phyloP scores from a whole-genome alignment of 768 basidiomycete genomes.

The Scleroderma bovista region DNA sequence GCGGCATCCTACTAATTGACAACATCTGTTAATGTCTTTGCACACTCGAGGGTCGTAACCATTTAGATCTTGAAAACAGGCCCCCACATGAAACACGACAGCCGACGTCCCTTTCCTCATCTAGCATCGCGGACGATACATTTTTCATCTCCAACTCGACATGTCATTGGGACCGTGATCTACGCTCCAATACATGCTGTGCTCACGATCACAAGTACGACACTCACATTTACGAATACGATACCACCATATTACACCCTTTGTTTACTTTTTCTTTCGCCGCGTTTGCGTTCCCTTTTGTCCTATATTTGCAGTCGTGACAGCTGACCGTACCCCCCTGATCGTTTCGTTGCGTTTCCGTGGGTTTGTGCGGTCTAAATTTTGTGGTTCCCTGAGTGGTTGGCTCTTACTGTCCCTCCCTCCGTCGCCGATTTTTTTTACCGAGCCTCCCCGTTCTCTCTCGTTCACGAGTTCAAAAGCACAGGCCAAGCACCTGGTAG shows the following conservation, averaged over 20 bases:
- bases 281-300: conserved; percentile 18
- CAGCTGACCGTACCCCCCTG: conserved; percentile 10
- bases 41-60: conserved; percentile 10
- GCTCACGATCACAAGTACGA: conserved; percentile 24
- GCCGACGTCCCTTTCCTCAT: conserved; percentile 18
- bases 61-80: conserved; percentile 7
- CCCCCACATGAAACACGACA: conserved; percentile 3
- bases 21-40: neutral
- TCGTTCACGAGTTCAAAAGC: conserved; percentile 14
- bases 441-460: conserved; percentile 7
- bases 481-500: conserved; percentile 23
- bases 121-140: conserved; percentile 17
- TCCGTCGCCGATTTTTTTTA: conserved; percentile 13
- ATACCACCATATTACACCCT: conserved; percentile 16
- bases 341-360: conserved; percentile 14
- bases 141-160: conserved; percentile 11
- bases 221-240: conserved; percentile 26
- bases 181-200: conserved; percentile 20
- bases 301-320: conserved; percentile 9
- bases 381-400: conserved; percentile 11
- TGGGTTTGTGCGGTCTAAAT: conserved; percentile 14
- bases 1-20: conserved; percentile 19
- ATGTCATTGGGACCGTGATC: conserved; percentile 13
- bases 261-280: conserved; percentile 11
- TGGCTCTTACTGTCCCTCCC: conserved; percentile 11